Evolutionary conservation across 805 yeast species (phyloP).

Genomic region (Cyberlindnera maritima): DNA sequence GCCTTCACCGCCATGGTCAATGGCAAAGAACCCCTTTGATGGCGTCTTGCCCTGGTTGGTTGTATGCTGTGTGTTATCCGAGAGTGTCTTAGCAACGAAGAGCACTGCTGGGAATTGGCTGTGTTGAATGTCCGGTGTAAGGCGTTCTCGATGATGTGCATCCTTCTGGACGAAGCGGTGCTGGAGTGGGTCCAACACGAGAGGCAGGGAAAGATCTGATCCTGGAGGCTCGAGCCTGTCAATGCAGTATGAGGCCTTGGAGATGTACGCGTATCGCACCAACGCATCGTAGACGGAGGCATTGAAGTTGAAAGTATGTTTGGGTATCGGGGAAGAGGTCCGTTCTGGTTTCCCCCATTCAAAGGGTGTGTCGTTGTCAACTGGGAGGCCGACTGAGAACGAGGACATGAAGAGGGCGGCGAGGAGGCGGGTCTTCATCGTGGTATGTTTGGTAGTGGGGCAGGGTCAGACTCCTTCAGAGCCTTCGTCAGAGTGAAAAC

Average conservation of each 20-base stretch:
- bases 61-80: background rate
- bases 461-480: too few relatives aligned
- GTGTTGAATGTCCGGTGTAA: background rate
- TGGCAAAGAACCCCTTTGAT: conserved; percentile 46
- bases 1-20: conserved; percentile 41
- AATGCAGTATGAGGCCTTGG: conserved; percentile 24
- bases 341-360: background rate
- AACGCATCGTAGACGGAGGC: conserved; percentile 16
- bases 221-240: conserved; percentile 10
- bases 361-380: background rate
- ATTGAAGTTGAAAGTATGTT: background rate
- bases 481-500: too few relatives aligned
- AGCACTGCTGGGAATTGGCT: conserved; percentile 7
- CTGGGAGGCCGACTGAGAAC: too few relatives aligned
- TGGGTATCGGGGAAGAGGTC: background rate
- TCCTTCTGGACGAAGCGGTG: conserved; percentile 15
- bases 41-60: background rate
- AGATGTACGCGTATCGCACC: conserved; percentile 19
- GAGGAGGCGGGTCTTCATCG: too few relatives aligned
- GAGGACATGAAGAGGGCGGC: too few relatives aligned
- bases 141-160: background rate
- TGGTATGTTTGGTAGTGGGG: too few relatives aligned
- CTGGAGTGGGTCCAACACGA: conserved; percentile 17
- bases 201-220: conserved; percentile 14
- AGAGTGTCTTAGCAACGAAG: conserved; percentile 8